phyloP scores from a whole-genome alignment of 75 land plant genomes.

The Cunninghamia lanceolata region DNA sequence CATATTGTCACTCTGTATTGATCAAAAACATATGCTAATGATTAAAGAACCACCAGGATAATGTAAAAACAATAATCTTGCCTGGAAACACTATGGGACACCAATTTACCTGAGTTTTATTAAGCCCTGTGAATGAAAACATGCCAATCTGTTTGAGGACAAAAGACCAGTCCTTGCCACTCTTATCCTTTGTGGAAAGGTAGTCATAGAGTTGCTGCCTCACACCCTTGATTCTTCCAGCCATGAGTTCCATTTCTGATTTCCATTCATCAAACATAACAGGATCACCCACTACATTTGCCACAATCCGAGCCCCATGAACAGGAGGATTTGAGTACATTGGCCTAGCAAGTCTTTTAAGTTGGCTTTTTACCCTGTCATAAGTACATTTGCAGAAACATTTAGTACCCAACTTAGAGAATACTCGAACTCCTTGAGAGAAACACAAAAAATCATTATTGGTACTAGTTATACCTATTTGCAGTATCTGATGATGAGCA shows the following conservation, averaged over 20 bases:
- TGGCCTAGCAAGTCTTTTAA: slow-evolving; percentile 94
- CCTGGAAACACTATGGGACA: not conserved
- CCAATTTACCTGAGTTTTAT: slow-evolving; percentile 74
- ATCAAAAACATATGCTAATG: not conserved
- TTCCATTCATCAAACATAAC: slow-evolving; percentile 91
- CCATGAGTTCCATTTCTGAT: slow-evolving; percentile 94
- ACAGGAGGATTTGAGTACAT: slow-evolving; percentile 99
- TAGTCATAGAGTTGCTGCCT: slow-evolving; percentile 85
- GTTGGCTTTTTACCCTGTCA: slow-evolving; percentile 92
- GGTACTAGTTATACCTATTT: slow-evolving; percentile 42
- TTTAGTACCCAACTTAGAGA: not conserved
- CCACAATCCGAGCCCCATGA: slow-evolving; percentile 97
- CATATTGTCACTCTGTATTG: slow-evolving; percentile 92
- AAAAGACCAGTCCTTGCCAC: slow-evolving; percentile 96
- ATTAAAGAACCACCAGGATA: not conserved
- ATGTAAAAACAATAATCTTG: not conserved
- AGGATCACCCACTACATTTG: slow-evolving; percentile 90
- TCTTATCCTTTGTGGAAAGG: slow-evolving; percentile 80
- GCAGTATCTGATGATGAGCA: slow-evolving; percentile 82
- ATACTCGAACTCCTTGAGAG: not conserved
- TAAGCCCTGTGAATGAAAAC: slow-evolving; percentile 96
- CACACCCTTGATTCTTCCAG: slow-evolving; percentile 93
- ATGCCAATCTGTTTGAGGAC: slow-evolving; percentile 96
- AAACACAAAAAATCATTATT: not conserved
- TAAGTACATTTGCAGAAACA: not conserved